A percentile compares a stretch with the other conserved stretches of the same genome.
These are phyloP conservation scores for Linaria vulgaris DNA, from an alignment of 257 asterid genomes.

Conservation along the genomic window DNA sequence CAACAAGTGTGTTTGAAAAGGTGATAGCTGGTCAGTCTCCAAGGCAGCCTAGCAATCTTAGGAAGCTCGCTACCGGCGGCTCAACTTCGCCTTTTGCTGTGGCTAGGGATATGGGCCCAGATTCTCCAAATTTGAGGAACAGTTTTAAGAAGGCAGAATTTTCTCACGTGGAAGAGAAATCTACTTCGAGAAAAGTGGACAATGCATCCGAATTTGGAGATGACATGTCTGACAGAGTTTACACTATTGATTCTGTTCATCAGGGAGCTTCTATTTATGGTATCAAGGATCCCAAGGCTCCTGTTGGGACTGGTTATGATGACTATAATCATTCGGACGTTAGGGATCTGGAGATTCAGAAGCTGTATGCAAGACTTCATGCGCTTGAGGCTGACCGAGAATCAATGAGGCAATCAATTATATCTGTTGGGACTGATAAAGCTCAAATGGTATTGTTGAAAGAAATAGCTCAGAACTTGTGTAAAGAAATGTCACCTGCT, in stretches of 20 bases:
- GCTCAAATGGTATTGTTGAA: slow-evolving; percentile 81
- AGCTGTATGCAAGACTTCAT: slow-evolving; percentile 83
- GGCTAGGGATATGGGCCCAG: slow-evolving; percentile 44
- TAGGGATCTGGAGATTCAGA: slow-evolving; percentile 70
- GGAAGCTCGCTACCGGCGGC: slow-evolving; percentile 63
- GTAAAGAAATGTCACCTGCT: slow-evolving; percentile 67
- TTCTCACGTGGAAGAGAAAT: slow-evolving; percentile 44
- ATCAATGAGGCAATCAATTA: slow-evolving; percentile 89
- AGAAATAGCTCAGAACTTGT: slow-evolving; percentile 91
- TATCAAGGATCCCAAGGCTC: slow-evolving; percentile 45
- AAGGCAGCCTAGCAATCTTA: slow-evolving; percentile 45
- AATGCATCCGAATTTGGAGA: slow-evolving; percentile 61
- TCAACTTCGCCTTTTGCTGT: slow-evolving; percentile 41
- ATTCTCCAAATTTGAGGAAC: slow-evolving; percentile 55
- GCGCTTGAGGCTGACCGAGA: slow-evolving; percentile 98
- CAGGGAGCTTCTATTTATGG: slow-evolving; percentile 47
- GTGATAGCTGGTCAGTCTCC: slow-evolving; percentile 81
- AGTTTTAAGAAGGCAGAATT: slow-evolving; percentile 55
- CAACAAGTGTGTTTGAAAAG: slow-evolving; percentile 65
- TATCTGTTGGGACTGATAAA: slow-evolving; percentile 83
- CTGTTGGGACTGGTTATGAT: slow-evolving; percentile 42
- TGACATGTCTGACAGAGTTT: slow-evolving; percentile 73
- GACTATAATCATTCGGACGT: slow-evolving; percentile 44
- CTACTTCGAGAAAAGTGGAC: slow-evolving; percentile 50
- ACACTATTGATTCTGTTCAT: slow-evolving; percentile 81